These are phyloP conservation scores for Plasmodium vivax DNA, from an alignment of 169 alveolate genomes.

Conservation along the genomic window DNA sequence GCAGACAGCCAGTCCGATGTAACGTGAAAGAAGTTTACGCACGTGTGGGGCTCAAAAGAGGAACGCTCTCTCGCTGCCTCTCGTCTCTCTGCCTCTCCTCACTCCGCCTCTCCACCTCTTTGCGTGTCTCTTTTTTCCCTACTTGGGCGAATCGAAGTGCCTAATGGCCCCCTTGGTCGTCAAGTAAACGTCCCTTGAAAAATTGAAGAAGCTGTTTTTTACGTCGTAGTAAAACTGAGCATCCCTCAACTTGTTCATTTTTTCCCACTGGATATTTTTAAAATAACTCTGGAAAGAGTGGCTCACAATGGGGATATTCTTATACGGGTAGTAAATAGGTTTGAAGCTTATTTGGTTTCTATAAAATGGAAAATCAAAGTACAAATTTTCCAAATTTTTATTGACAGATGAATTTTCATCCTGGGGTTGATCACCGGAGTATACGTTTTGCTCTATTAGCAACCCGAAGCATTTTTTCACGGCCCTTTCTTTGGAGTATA, in stretches of 20 bases:
- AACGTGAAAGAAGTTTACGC: background rate
- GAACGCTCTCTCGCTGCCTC: background rate
- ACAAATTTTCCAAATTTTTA: slow-evolving; percentile 73
- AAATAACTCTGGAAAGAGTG: slow-evolving; percentile 32
- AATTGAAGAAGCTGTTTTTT: slow-evolving; percentile 47
- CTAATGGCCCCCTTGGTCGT: slow-evolving; percentile 68
- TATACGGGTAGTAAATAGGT: slow-evolving; percentile 65
- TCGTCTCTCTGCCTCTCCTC: too few species aligned
- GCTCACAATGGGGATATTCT: slow-evolving; percentile 34
- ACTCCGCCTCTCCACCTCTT: too few species aligned
- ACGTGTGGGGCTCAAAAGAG: background rate
- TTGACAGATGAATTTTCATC: slow-evolving; percentile 59
- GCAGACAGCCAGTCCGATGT: background rate
- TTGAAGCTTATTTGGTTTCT: slow-evolving; percentile 52
- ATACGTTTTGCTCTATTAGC: slow-evolving; percentile 64
- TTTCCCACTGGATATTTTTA: slow-evolving; percentile 50
- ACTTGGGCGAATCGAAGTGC: slow-evolving; percentile 74
- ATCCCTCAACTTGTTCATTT: slow-evolving; percentile 45
- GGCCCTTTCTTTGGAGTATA: slow-evolving; percentile 75
- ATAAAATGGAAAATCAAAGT: slow-evolving; percentile 63
- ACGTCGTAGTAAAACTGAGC: slow-evolving; percentile 41
- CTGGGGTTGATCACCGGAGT: slow-evolving; percentile 28
- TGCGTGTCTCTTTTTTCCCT: background rate
- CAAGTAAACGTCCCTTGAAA: slow-evolving; percentile 57
- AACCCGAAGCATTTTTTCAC: slow-evolving; percentile 76